Base-by-base conservation (phyloP, 495 filamentous ascomycete genomes). In the Bryoglossum gracile region DNA sequence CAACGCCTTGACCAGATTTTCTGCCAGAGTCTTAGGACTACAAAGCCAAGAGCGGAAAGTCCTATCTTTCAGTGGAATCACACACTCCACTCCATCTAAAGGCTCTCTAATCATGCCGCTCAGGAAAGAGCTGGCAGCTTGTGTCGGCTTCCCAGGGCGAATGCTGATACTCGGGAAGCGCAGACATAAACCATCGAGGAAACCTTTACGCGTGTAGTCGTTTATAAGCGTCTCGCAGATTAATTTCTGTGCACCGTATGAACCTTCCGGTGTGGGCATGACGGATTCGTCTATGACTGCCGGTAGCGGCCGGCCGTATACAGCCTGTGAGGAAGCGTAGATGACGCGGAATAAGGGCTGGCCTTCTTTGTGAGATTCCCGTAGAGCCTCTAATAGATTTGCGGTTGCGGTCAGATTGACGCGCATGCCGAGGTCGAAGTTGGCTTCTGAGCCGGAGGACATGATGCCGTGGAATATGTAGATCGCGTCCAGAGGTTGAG, bases 401-500 rank as follows among this genome's bases (percentile, higher is more conserved):
- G 80, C 70, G 2, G 79, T 80, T n/a, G 82, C 74, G 63, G 89
- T 77, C 26, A 94, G 70, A 62, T 94, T 94, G 43, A 89, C 84
- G 33, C 63, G 63, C 43, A 87, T 71, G 2, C 84, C 86, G 11
- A 86, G 70, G 37, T 87, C 83, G 57, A 86, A 81, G 61, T 91
- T 74, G 19, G 80, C 80, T 61, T 94, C 87, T 14, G 80, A 72
- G 37, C 82, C 83, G 17, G 80, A 76, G 28, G 83, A 87, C 87
- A 91, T 90, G 66, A 94, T 87, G 38, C 87, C 87, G 65, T 94
- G 87, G 56, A 94, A 80, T 45, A 89, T 62, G 68, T 85, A 90
- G 56, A 86, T 71, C 13, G 79, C 82, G 53, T 78, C 70, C 0
- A 86, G 66, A 9, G 70, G 74, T 9, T 62, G 57, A 17, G 66